phyloP scores from a whole-genome alignment of 192 early-diverging fungal species.

The Radiomyces spectabilis region DNA sequence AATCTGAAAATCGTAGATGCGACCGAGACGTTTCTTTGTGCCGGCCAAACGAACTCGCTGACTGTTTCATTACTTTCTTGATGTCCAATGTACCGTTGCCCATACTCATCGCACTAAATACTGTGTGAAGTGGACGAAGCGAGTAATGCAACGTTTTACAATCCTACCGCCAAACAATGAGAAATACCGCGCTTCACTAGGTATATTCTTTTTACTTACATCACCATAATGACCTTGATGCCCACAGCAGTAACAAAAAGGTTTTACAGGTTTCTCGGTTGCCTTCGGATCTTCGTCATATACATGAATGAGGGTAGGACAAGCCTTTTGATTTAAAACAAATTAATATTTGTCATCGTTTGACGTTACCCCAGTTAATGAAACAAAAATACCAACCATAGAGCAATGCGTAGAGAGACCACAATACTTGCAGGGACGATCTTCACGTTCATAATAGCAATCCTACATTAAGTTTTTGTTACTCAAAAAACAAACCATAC shows the following conservation, averaged over 20 bases:
- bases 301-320: too few relatives aligned
- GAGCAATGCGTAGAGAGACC: not conserved
- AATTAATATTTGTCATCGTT: too few relatives aligned
- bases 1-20: too few relatives aligned
- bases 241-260: not conserved
- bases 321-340: too few relatives aligned
- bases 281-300: too few relatives aligned
- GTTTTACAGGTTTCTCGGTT: too few relatives aligned
- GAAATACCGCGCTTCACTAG: not conserved
- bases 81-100: not conserved
- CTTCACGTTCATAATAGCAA: not conserved
- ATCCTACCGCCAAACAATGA: too few relatives aligned
- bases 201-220: conserved; percentile 1
- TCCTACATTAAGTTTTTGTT: too few relatives aligned
- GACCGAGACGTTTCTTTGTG: too few relatives aligned
- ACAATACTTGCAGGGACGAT: not conserved
- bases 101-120: not conserved
- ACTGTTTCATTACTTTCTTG: not conserved
- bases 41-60: not conserved
- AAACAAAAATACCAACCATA: too few relatives aligned
- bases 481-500: too few relatives aligned
- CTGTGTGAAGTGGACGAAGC: not conserved
- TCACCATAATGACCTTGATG: not conserved
- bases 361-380: too few relatives aligned
- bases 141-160: not conserved